Evolutionary conservation across 73 alveolate species (phyloP).

Genomic region (Paramecium bursaria): DNA sequence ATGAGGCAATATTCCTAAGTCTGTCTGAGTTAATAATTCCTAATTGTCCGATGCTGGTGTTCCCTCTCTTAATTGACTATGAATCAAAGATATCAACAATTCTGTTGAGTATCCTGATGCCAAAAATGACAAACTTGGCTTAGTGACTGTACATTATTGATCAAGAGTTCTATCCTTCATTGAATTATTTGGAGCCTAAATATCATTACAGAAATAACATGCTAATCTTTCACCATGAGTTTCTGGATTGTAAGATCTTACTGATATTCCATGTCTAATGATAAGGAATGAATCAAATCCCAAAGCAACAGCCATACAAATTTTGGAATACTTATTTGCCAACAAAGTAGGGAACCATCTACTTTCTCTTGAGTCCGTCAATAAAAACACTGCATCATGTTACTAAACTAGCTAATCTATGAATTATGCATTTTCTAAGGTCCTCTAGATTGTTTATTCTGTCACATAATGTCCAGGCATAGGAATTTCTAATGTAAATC

Average conservation of each 20-base stretch:
- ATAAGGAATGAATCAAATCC: conserved; percentile 97
- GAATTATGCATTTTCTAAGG: conserved; percentile 71
- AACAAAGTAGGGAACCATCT: conserved; percentile 98
- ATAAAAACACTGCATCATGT: conserved; percentile 93
- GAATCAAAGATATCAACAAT: conserved; percentile 85
- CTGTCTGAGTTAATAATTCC: conserved; percentile 20
- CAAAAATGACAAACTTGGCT: conserved; percentile 96
- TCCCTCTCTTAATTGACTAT: conserved; percentile 90
- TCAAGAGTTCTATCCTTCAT: conserved; percentile 96
- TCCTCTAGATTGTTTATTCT: conserved; percentile 73
- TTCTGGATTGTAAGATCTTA: conserved; percentile 70
- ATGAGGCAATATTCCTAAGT: conserved; percentile 58
- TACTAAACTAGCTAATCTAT: conserved; percentile 85
- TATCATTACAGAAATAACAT: conserved; percentile 98
- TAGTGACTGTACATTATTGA: conserved; percentile 96
- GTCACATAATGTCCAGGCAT: conserved; percentile 97
- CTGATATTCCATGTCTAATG: conserved; percentile 93
- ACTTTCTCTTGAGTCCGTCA: conserved; percentile 97
- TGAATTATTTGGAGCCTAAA: conserved; percentile 97
- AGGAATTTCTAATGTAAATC: conserved; percentile 89
- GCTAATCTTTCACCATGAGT: conserved; percentile 92
- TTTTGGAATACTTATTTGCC: conserved; percentile 87
- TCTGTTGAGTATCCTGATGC: conserved; percentile 94
- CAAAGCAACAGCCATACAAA: conserved; percentile 94
- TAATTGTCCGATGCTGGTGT: conserved; percentile 74